Evolutionary conservation across 495 filamentous ascomycete species (phyloP), one percentile per base, ranked within the genome.

Genomic region (Penicillium canariense): DNA sequence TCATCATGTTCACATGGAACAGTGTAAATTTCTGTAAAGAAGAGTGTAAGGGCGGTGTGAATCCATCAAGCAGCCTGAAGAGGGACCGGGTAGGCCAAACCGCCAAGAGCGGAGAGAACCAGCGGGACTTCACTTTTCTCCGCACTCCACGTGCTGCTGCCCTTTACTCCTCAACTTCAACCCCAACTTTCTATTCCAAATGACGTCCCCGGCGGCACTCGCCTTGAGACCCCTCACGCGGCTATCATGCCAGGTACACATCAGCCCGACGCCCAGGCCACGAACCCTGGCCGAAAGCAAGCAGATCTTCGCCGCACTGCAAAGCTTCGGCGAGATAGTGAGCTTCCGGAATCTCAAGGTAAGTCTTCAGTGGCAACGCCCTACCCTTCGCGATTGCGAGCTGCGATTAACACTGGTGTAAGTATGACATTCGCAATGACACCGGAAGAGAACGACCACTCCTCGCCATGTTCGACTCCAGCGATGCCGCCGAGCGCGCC

Each of bases 281-380:
- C 68, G 69, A 11, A 83, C 69, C 56, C 74, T 96, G n/a, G 63
- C 74, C 20, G 89, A 96, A 62, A 86, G 87, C 40, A 84, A 85
- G 46, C 79, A 85, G 26, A 75, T 97, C 27, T 76, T 95, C 22
- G 76, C 79, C 31, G 80, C 86, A 20, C 71, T 97, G 22, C 84
- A 90, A 66, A 80, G 80, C 62, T 88, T 87, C 68, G 90, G 89
- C 48, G 82, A 90, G 46, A 81, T 97, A 8, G 80, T 84, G 20
- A 84, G 84, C 56, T 97, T 90, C 73, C 83, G 85, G 67, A 84
- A 81, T 59, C 72, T 90, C 17, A 79, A 81, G 61, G 89, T 91
- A 73, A 18, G 69, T 64, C 9, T 6, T 23, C 5, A 26, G 10
- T 28, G 3, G 25, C 36, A 30, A 38, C 40, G 14, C 8, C 22